Conservation (phyloP, 768 basidiomycete species). For the Pleurotus eryngii region DNA sequence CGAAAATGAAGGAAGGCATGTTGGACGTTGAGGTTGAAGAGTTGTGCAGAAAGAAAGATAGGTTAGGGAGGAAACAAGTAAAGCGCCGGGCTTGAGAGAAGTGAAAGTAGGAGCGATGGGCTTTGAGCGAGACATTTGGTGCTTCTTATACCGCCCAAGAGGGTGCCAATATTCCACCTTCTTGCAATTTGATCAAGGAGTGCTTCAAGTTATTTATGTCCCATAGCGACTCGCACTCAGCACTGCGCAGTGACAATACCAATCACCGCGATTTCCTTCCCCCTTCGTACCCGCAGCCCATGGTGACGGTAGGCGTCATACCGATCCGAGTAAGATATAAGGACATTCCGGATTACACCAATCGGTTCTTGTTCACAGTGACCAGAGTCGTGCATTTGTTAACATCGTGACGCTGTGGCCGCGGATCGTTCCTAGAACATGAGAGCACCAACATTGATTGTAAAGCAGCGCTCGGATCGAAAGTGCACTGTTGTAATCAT, state of each 20-base stretch:
- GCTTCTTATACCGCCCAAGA: not conserved
- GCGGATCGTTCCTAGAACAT: too few species aligned
- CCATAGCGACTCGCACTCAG: not conserved
- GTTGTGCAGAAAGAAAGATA: not conserved
- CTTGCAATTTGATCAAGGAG: not conserved
- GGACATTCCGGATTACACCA: too few species aligned
- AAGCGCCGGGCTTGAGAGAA: not conserved
- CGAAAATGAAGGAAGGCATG: not conserved
- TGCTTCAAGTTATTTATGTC: not conserved
- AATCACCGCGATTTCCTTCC: not conserved
- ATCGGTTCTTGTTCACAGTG: too few species aligned
- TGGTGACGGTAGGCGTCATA: too few species aligned
- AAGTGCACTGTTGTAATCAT: too few species aligned
- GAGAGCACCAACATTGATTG: too few species aligned
- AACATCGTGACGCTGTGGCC: too few species aligned
- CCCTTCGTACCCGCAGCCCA: too few species aligned
- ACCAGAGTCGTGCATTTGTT: too few species aligned
- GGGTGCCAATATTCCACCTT: not conserved
- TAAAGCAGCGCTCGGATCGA: too few species aligned
- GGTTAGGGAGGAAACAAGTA: not conserved
- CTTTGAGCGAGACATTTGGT: not conserved
- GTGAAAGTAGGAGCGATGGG: not conserved
- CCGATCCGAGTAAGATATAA: too few species aligned
- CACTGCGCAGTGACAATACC: not conserved
- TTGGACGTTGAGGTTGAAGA: not conserved